These are phyloP conservation scores for Dendrobium nobile DNA, from an alignment of 106 monocot species.

Conservation along the genomic window DNA sequence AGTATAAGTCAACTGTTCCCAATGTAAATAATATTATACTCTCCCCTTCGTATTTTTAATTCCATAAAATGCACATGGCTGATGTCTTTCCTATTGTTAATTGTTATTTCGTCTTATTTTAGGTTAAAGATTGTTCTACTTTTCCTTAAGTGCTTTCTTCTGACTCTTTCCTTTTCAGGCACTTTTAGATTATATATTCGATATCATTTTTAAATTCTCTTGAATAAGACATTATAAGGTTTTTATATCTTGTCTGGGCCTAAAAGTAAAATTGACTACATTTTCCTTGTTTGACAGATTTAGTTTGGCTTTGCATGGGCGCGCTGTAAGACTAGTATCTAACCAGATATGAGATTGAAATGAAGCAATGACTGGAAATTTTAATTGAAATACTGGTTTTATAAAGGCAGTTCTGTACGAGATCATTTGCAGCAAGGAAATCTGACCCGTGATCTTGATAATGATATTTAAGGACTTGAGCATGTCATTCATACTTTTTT, in stretches of 20 bases:
- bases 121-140: slow-evolving; percentile 6
- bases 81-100: slow-evolving; percentile 1
- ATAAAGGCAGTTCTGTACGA: neutral
- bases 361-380: neutral
- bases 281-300: neutral
- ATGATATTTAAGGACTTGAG: neutral
- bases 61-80: slow-evolving; percentile 1
- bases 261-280: neutral
- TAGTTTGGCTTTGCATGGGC: neutral
- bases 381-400: neutral
- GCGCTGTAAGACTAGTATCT: neutral
- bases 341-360: neutral
- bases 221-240: neutral
- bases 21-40: neutral
- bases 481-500: neutral
- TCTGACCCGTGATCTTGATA: neutral
- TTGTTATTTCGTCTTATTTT: neutral
- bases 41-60: neutral
- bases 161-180: neutral
- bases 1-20: neutral
- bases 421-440: neutral
- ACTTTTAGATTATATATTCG: neutral
- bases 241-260: neutral
- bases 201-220: slow-evolving; percentile 2
- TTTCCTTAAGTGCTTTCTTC: neutral